These are phyloP conservation scores for Musa itinerans DNA, from an alignment of 176 grass and related monocot species.

Conservation along the genomic window DNA sequence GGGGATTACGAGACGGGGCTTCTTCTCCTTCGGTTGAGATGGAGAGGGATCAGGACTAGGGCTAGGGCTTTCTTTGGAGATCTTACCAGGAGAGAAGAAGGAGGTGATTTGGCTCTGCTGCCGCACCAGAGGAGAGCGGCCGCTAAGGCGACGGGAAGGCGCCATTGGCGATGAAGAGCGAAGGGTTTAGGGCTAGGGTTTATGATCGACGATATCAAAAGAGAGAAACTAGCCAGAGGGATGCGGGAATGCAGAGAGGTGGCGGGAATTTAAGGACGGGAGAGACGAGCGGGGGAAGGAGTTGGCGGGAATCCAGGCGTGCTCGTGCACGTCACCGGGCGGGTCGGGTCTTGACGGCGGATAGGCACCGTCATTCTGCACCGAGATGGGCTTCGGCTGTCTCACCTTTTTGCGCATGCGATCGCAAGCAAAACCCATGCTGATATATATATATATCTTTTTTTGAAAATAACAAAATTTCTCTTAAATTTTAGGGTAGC, in stretches of 20 bases:
- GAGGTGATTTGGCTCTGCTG: conserved; percentile 90
- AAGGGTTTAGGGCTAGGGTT: neutral
- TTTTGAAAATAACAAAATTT: too few relatives aligned
- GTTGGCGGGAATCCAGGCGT: conserved; percentile 2
- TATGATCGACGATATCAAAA: neutral
- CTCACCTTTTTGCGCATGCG: too few relatives aligned
- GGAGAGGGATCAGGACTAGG: conserved; percentile 26
- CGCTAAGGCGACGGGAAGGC: conserved; percentile 55
- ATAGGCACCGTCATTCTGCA: neutral
- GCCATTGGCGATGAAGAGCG: conserved; percentile 17
- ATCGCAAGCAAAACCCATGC: too few relatives aligned
- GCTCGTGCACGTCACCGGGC: neutral
- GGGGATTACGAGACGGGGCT: conserved; percentile 31
- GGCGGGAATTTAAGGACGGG: neutral
- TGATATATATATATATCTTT: too few relatives aligned
- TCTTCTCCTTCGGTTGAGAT: conserved; percentile 42
- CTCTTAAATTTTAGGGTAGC: too few relatives aligned
- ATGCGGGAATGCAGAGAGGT: neutral
- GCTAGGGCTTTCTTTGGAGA: conserved; percentile 17
- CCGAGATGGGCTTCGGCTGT: neutral
- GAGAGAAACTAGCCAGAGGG: neutral
- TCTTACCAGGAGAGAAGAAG: conserved; percentile 48
- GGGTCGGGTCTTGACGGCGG: neutral
- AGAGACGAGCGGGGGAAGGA: neutral
- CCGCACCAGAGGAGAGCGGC: conserved; percentile 76